These are phyloP conservation scores for Pontederia crassipes DNA, from an alignment of 176 grass and related monocot species.

Conservation along the genomic window DNA sequence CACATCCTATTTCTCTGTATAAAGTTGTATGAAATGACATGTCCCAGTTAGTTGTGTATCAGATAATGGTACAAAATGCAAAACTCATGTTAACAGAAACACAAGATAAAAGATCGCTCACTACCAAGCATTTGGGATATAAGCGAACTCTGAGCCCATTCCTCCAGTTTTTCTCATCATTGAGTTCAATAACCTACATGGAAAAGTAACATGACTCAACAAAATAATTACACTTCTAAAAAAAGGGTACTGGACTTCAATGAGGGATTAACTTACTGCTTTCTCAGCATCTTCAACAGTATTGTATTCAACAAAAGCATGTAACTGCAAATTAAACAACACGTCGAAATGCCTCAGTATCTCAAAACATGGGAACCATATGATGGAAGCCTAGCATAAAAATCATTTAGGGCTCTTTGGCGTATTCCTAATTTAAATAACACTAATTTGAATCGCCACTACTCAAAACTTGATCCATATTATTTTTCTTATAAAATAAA, in stretches of 20 bases:
- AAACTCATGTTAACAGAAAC: background rate
- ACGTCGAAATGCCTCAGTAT: background rate
- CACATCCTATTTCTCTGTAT: no score
- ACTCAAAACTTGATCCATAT: no score
- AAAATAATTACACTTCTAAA: background rate
- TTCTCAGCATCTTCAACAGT: constrained; percentile 78
- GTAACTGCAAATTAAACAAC: constrained; percentile 42
- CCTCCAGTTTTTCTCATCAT: constrained; percentile 99
- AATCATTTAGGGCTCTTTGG: no score
- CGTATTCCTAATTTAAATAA: no score
- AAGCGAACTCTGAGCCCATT: constrained; percentile 79
- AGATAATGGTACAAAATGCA: background rate
- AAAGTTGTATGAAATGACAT: background rate
- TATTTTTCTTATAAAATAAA: no score
- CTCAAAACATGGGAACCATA: no score
- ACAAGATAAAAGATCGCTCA: background rate
- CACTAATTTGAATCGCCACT: no score
- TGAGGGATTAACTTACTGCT: constrained; percentile 36
- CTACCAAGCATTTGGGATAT: constrained; percentile 76
- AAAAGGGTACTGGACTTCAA: background rate
- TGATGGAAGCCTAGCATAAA: no score
- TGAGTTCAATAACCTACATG: constrained; percentile 67
- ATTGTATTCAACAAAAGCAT: constrained; percentile 97
- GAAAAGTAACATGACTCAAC: constrained; percentile 5
- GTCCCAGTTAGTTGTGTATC: background rate